Evolutionary conservation across 768 basidiomycete species (phyloP).

Genomic region (Cyathus striatus): DNA sequence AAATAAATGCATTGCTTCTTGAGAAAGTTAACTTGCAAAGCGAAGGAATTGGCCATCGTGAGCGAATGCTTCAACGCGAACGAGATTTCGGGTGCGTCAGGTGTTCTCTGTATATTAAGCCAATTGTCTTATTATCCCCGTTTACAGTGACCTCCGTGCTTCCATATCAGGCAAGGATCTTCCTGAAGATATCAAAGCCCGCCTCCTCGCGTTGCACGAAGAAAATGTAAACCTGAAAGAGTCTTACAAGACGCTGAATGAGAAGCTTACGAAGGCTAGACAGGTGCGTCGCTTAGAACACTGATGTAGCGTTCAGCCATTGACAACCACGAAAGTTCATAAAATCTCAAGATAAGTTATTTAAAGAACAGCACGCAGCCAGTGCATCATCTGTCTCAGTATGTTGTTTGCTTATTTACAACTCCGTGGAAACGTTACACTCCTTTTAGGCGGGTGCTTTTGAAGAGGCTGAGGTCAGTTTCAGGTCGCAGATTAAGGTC

Average conservation of each 20-base stretch:
- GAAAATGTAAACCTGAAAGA: conserved; percentile 71
- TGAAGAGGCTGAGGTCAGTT: conserved; percentile 68
- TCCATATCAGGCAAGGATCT: conserved; percentile 73
- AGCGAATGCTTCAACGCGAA: conserved; percentile 82
- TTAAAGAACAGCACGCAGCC: conserved; percentile 75
- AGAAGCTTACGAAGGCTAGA: conserved; percentile 79
- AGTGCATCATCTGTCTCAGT: conserved; percentile 43
- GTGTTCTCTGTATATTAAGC: not conserved
- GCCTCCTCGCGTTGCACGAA: conserved; percentile 70
- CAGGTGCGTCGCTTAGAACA: conserved; percentile 35
- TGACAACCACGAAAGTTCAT: conserved; percentile 58
- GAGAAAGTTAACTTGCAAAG: conserved; percentile 91
- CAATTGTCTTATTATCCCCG: conserved; percentile 1
- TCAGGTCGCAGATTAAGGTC: conserved; percentile 59
- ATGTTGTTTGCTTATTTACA: conserved; percentile 12
- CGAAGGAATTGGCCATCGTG: conserved; percentile 86
- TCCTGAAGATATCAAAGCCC: conserved; percentile 77
- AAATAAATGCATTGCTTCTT: conserved; percentile 76
- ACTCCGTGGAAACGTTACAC: not conserved
- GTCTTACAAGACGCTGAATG: conserved; percentile 61
- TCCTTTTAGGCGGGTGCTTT: conserved; percentile 39
- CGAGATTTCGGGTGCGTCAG: conserved; percentile 71
- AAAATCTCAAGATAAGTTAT: conserved; percentile 85
- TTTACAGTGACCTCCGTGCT: conserved; percentile 66
- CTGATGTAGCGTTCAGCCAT: not conserved